Conservation (phyloP, 352 stramenopile genomes). For the Lagenidium giganteum region DNA sequence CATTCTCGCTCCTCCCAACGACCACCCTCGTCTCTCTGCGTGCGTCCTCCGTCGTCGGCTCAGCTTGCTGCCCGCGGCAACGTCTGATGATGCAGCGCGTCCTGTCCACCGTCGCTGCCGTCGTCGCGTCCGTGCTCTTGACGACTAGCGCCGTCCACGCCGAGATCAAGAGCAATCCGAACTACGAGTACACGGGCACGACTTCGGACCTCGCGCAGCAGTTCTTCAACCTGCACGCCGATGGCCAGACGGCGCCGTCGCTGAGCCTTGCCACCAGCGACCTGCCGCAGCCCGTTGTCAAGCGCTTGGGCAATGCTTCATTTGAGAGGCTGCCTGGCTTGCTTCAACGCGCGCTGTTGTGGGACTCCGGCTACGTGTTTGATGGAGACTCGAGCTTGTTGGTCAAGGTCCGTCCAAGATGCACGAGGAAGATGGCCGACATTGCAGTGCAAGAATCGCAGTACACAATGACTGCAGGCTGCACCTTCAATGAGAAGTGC, state of each 20-base stretch:
- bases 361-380: conserved; percentile 29
- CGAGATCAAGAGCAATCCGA: no score
- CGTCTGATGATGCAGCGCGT: no score
- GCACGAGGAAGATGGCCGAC: conserved; percentile 26
- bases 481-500: conserved; percentile 14
- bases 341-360: conserved; percentile 27
- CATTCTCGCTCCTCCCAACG: no score
- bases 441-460: conserved; percentile 22
- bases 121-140: no score
- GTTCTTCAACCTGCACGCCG: conserved; percentile 18
- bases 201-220: conserved; percentile 31
- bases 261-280: background rate
- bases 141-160: no score
- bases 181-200: conserved; percentile 19
- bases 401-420: conserved; percentile 17
- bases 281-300: conserved; percentile 12
- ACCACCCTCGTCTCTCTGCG: no score
- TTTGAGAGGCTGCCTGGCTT: conserved; percentile 20
- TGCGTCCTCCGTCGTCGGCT: no score
- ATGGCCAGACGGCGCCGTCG: conserved; percentile 5
- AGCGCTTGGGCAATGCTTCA: conserved; percentile 10
- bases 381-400: conserved; percentile 11
- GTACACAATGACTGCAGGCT: background rate
- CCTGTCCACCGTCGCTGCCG: no score
- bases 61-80: no score